A percentile compares a stretch with the other conserved stretches of the same genome.
Conservation (phyloP, 2,329 filamentous ascomycete genomes). For the Grosmannia penicillata region DNA sequence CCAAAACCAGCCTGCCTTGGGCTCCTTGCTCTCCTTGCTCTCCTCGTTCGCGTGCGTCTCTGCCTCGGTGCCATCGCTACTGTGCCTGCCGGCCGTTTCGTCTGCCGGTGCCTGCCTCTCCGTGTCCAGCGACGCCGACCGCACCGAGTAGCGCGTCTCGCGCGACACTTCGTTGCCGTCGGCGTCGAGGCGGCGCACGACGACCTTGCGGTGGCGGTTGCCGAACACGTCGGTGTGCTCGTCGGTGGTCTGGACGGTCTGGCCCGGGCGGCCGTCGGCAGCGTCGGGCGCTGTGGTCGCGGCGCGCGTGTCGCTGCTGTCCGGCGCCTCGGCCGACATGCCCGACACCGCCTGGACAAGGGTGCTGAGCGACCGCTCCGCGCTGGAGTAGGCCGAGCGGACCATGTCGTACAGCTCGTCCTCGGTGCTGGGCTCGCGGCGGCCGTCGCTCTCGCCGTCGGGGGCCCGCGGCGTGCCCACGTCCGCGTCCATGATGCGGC, state of each 20-base stretch:
- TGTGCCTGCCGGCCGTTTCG: background rate
- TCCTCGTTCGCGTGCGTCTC: constrained; percentile 1
- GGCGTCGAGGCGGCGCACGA: constrained; percentile 23
- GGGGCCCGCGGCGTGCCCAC: constrained; percentile 5
- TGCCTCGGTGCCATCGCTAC: background rate
- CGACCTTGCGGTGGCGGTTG: constrained; percentile 25
- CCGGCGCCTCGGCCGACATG: background rate
- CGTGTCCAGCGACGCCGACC: constrained; percentile 3
- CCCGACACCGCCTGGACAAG: constrained; percentile 21
- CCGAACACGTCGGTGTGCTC: constrained; percentile 28
- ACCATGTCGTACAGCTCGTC: constrained; percentile 26
- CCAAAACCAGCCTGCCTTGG: constrained; percentile 24
- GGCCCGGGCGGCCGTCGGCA: background rate
- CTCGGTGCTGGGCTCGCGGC: constrained; percentile 18
- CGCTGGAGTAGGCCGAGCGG: constrained; percentile 21
- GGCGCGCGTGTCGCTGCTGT: background rate
- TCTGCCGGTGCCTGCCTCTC: background rate
- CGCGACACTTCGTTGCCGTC: constrained; percentile 25
- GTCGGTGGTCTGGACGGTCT: constrained; percentile 21
- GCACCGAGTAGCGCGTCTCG: constrained; percentile 15
- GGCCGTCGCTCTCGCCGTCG: constrained; percentile 13
- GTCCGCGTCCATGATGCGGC: constrained; percentile 11
- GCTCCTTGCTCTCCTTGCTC: constrained; percentile 4
- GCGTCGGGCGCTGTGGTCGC: background rate
- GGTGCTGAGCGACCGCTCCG: constrained; percentile 24